Conservation (phyloP, 1,284 basidiomycete genomes). For the Schizophyllum amplum region DNA sequence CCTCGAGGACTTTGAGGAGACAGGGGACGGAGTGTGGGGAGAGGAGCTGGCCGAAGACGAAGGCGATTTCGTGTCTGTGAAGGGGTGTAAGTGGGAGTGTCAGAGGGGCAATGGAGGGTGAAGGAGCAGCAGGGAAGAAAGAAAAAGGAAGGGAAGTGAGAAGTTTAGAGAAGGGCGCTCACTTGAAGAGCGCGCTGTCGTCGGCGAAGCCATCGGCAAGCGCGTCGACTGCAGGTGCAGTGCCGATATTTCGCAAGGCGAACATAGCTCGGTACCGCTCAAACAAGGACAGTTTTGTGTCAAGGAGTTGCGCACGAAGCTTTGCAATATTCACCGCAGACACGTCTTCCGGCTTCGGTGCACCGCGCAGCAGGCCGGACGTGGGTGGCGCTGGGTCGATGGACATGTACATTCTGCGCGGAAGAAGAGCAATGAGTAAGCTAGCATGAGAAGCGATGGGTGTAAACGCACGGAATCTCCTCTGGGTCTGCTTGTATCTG, state of each 20-base stretch:
- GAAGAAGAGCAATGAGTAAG: not conserved
- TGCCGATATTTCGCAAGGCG: constrained; percentile 86
- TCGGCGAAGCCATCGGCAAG: constrained; percentile 87
- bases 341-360: constrained; percentile 38
- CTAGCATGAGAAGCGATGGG: not conserved
- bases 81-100: not conserved
- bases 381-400: constrained; percentile 92
- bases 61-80: constrained; percentile 94
- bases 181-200: constrained; percentile 89
- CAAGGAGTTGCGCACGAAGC: constrained; percentile 64
- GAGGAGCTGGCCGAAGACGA: constrained; percentile 95
- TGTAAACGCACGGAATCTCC: constrained; percentile 29
- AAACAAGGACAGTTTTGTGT: constrained; percentile 73
- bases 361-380: constrained; percentile 48
- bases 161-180: constrained; percentile 17
- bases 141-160: not conserved
- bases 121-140: not conserved
- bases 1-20: constrained; percentile 71
- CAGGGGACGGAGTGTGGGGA: constrained; percentile 86
- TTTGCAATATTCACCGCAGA: constrained; percentile 40
- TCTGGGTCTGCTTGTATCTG: constrained; percentile 29
- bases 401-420: constrained; percentile 59
- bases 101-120: not conserved
- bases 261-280: constrained; percentile 99
- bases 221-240: constrained; percentile 76